These are phyloP conservation scores for Hygrocybe coccinea DNA, from an alignment of 768 basidiomycete species.

Conservation along the genomic window DNA sequence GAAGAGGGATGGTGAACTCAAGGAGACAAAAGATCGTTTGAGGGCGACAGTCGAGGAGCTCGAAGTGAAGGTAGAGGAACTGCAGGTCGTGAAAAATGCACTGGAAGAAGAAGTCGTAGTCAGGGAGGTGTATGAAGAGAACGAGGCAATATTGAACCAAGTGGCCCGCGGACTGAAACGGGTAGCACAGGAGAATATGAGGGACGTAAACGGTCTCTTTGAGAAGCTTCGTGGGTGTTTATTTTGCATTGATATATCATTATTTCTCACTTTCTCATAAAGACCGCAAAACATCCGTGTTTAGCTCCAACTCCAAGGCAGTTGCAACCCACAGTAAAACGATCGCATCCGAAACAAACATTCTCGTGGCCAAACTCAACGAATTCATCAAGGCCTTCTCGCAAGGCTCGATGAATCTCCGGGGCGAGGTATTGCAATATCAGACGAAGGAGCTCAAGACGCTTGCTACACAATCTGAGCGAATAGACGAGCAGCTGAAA, in stretches of 20 bases:
- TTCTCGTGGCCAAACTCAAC: slow-evolving; percentile 53
- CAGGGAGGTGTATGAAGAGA: slow-evolving; percentile 69
- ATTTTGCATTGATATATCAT: not conserved
- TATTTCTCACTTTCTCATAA: slow-evolving; percentile 10
- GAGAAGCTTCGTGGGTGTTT: slow-evolving; percentile 70
- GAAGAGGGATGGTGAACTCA: slow-evolving; percentile 72
- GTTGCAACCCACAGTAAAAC: slow-evolving; percentile 60
- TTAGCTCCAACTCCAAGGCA: slow-evolving; percentile 59
- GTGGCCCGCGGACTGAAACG: slow-evolving; percentile 67
- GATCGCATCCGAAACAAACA: slow-evolving; percentile 49
- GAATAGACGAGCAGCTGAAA: slow-evolving; percentile 55
- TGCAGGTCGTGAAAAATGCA: slow-evolving; percentile 52
- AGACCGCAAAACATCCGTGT: slow-evolving; percentile 71
- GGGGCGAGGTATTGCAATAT: slow-evolving; percentile 52
- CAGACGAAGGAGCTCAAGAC: slow-evolving; percentile 53
- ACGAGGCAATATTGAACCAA: slow-evolving; percentile 63
- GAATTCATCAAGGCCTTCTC: slow-evolving; percentile 56
- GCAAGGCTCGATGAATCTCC: slow-evolving; percentile 50
- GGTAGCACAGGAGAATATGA: slow-evolving; percentile 60
- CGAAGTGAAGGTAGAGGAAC: slow-evolving; percentile 48
- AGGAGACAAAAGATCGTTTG: slow-evolving; percentile 53
- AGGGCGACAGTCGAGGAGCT: slow-evolving; percentile 50
- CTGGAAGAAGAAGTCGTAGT: slow-evolving; percentile 79
- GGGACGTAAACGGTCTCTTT: slow-evolving; percentile 67
- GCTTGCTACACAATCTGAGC: slow-evolving; percentile 44